Percentiles rank a stretch among this genome's conserved stretches.
Evolutionary conservation across 306 rosid genomes (phyloP).

Genomic region (Delonix regia): DNA sequence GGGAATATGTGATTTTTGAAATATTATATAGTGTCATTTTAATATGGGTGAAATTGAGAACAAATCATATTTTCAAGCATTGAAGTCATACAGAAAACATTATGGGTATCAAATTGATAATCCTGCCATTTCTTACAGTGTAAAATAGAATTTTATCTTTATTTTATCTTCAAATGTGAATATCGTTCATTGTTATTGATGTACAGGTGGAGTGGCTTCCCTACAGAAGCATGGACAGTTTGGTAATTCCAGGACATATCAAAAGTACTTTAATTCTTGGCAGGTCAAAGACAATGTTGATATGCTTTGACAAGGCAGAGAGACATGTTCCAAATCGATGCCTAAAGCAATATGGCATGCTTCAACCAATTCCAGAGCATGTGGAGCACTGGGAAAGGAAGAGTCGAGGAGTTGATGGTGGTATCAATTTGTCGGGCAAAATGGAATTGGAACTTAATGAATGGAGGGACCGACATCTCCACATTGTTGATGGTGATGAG

Average conservation of each 20-base stretch:
- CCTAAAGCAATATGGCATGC: constrained; percentile 23
- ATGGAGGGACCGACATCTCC: constrained; percentile 21
- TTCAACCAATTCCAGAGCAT: not conserved
- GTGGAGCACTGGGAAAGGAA: constrained; percentile 25
- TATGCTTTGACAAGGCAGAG: constrained; percentile 23
- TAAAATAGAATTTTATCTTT: not conserved
- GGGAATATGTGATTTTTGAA: not conserved
- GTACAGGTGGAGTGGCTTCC: constrained; percentile 22
- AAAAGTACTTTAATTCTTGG: constrained; percentile 11
- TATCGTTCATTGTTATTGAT: not conserved
- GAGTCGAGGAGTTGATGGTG: constrained; percentile 21
- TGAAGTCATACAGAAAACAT: not conserved
- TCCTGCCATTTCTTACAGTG: not conserved
- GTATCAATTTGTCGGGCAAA: constrained; percentile 13
- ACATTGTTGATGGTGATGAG: not conserved
- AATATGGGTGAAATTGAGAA: not conserved
- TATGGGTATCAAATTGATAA: not conserved
- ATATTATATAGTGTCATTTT: not conserved
- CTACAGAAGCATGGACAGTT: not conserved
- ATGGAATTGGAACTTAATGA: constrained; percentile 11
- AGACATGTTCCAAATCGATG: constrained; percentile 21
- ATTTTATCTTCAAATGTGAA: not conserved
- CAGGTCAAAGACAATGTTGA: constrained; percentile 18
- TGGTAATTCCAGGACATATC: constrained; percentile 8
- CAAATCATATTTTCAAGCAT: not conserved